Conservation (phyloP, 306 rosid species). For the Cucurbita ficifolia region DNA sequence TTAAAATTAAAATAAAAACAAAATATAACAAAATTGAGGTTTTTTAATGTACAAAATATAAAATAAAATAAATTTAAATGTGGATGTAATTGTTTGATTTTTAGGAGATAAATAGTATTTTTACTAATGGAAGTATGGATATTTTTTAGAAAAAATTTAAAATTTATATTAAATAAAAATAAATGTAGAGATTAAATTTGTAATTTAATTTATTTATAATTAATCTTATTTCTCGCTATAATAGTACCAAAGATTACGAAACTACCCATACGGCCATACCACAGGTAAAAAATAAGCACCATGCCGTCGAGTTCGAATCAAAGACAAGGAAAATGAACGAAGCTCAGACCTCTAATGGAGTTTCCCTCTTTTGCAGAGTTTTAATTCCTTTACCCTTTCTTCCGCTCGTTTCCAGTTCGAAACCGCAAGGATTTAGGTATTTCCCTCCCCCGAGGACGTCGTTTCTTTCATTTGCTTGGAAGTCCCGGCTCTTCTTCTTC, state of each 20-base stretch:
- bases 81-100: no score
- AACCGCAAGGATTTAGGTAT: background rate
- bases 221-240: background rate
- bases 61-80: no score
- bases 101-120: no score
- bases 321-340: background rate
- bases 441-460: background rate
- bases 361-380: background rate
- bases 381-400: background rate
- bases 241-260: background rate
- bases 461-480: background rate
- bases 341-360: background rate
- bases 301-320: background rate
- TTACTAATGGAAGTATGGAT: no score
- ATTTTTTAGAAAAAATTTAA: no score
- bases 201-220: no score
- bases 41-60: no score
- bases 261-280: background rate
- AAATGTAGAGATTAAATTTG: no score
- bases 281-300: background rate
- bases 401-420: background rate
- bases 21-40: no score
- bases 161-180: no score
- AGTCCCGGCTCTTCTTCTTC: background rate
- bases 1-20: no score